A percentile compares a stretch with the other conserved stretches of the same genome.
Conservation (phyloP, 2,329 filamentous ascomycete species). For the Exophiala lecanii-corni region DNA sequence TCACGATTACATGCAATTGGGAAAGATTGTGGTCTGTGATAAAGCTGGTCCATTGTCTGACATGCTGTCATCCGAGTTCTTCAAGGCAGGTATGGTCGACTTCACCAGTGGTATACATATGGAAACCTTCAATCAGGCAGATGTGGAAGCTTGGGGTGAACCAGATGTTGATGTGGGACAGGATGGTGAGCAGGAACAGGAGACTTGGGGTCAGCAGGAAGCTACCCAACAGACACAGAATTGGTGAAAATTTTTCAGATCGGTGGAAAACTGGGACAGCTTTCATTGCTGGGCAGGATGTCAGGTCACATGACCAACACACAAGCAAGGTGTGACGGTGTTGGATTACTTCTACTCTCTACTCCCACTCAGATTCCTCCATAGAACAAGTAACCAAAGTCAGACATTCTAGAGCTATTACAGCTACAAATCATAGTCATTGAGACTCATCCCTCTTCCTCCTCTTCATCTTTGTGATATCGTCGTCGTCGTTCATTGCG, state of each 20-base stretch:
- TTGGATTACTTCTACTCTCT: not conserved
- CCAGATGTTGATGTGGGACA: not conserved
- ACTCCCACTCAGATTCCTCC: too few relatives aligned
- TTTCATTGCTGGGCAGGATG: too few relatives aligned
- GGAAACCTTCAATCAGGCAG: not conserved
- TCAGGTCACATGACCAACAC: too few relatives aligned
- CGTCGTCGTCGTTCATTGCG: too few relatives aligned
- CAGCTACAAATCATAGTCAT: not conserved
- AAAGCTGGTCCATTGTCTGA: not conserved
- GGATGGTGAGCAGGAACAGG: not conserved
- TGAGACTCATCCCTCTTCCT: not conserved
- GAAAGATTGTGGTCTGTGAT: not conserved
- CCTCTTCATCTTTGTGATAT: not conserved
- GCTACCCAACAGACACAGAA: not conserved
- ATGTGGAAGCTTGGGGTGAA: not conserved
- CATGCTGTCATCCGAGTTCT: not conserved
- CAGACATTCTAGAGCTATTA: not conserved
- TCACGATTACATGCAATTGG: not conserved
- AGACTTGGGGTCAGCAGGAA: not conserved
- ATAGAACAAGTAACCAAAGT: not conserved
- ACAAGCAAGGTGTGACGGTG: too few relatives aligned
- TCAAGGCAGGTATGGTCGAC: not conserved
- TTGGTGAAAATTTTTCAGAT: not conserved
- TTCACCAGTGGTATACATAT: not conserved
- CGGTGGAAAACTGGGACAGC: not conserved